Base-by-base conservation (phyloP, 345 rosid species). In the Aquilaria sinensis region DNA sequence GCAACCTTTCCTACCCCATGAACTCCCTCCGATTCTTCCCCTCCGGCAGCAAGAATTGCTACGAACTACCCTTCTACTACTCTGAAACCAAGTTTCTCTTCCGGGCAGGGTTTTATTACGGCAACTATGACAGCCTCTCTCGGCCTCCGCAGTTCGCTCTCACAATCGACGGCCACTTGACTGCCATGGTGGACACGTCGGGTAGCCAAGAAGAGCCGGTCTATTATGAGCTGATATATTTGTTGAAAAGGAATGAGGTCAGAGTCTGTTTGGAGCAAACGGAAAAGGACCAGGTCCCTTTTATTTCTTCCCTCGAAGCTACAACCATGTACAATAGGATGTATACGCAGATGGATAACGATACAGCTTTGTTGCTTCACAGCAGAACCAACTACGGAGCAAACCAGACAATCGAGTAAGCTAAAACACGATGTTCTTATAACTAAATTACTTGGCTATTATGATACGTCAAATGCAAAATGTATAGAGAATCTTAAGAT, bases 101-200 rank as follows among this genome's bases (percentile, higher is more conserved):
- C 57, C 48, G 67, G 10, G 77, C 77, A n/a, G 67, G 62, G n/a
- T 76, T 69, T 59, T 56, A 53, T 56, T 69, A 62, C 46, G 72
- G 67, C 11, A 67, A 73, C 61, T 69, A 66, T 10, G 70, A 70
- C 12, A 34, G 54, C 6, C 70, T 66, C 12, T 13, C 33, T 2
- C 57, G 52, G 2, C 67, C 70, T 48, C 74, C 72, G 4, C 54
- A 55, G 2, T 72, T 69, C 12, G 62, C 72, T 51, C 56, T 72
- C 31, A 5, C 56, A 14, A 23, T 76, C 0, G 56, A 65, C 57
- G 61, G 61, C 23, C 16, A 50, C 0, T 57, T 34, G 47, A 69
- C 70, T 72, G 29, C 67, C 2, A 72, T 66, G 2, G 74, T 69
- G 47, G 63, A 51, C 14, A 33, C 60, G 0, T 61, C 74, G 1